Evolutionary conservation across 495 filamentous ascomycete genomes (phyloP).

Genomic region (Lepidopterella palustris): DNA sequence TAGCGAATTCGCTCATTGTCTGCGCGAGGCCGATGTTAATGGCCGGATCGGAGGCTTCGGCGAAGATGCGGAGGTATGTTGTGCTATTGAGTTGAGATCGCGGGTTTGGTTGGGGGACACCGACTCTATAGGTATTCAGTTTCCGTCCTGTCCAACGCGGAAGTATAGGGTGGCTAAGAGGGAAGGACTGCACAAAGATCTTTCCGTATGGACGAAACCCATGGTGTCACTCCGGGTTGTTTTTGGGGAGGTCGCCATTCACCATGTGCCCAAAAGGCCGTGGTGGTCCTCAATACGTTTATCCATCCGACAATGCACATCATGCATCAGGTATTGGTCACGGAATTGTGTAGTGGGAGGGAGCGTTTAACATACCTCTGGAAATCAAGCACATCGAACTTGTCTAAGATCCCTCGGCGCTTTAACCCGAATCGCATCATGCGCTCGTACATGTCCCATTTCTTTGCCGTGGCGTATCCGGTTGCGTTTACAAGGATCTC

Average conservation of each 20-base stretch:
- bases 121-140: constrained; percentile 10
- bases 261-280: no score
- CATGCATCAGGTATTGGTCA: not conserved
- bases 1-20: constrained; percentile 18
- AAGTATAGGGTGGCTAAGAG: no score
- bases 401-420: constrained; percentile 16
- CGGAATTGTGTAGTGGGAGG: not conserved
- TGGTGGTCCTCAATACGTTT: no score
- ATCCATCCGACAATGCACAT: no score
- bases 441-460: constrained; percentile 23
- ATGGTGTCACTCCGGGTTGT: not conserved
- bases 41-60: constrained; percentile 1
- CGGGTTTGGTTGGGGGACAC: constrained; percentile 16
- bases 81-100: constrained; percentile 15
- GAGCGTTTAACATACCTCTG: constrained; percentile 22
- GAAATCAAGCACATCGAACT: constrained; percentile 25
- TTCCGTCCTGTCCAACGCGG: no score
- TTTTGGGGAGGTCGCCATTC: no score
- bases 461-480: constrained; percentile 19
- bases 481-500: constrained; percentile 36
- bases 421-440: constrained; percentile 31
- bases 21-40: constrained; percentile 10
- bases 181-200: no score
- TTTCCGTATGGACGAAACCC: not conserved
- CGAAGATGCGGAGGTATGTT: constrained; percentile 21